Evolutionary conservation across 441 rosid species (phyloP), one percentile per base, ranked within the genome.

Genomic region (Corymbia calophylla): DNA sequence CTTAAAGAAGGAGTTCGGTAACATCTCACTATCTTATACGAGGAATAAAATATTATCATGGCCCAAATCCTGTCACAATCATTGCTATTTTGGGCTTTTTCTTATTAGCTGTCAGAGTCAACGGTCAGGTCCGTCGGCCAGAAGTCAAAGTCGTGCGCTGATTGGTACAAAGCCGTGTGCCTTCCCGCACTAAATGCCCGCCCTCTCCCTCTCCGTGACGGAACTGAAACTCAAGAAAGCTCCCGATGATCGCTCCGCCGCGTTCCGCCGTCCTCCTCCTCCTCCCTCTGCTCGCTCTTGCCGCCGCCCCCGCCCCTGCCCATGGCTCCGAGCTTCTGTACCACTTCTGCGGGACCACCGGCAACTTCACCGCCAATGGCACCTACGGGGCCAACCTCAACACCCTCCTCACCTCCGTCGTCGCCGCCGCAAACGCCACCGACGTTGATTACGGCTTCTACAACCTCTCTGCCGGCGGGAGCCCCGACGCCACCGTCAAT

Each of bases 181-280:
- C 27, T 21, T 39, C 16, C 29, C 82, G 49, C 82, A 39, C 49
- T 15, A 29, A 12, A 39, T 19, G 2, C 3, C 29, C 29, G 11
- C 29, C 2, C 49, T 35, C 77, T 3, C 49, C 9, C 60, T 1
- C 27, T 55, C 3, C 2, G 12, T 14, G 29, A 3, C 29, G 0
- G 82, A 73, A 73, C 49, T 1, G 82, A 6, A 3, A 39, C 29
- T 73, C 29, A 12, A 3, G 49, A 21, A 73, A 23, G 49, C 49
- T 73, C 39, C 82, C 49, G 49, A 73, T 73, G 82, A 39, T 73
- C 48, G 25, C 29, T 35, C 15, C 29, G 27, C 29, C 49, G 29
- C 49, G 44, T 73, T 55, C 60, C 25, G 23, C 23, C 82, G 8
- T 39, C 82, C 13, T 12, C 49, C 49, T 73, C 44, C 82, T 73